A percentile compares a stretch with the other conserved stretches of the same genome.
phyloP scores from a whole-genome alignment of 139 green algal species.

The Microglena sp. region DNA sequence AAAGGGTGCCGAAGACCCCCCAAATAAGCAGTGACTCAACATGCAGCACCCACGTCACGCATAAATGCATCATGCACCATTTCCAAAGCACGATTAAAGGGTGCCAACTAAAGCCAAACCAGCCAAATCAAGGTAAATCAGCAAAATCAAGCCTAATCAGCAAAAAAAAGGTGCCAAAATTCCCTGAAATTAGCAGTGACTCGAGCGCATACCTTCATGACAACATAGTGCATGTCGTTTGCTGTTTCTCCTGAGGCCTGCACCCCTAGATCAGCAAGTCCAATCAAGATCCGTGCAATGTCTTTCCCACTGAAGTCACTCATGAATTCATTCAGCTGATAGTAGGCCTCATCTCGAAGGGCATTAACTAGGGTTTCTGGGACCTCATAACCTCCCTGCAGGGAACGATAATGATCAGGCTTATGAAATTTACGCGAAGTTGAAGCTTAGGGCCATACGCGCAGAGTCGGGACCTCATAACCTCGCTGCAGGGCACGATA shows the following conservation, averaged over 20 bases:
- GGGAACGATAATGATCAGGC: too few relatives aligned
- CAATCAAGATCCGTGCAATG: slow-evolving; percentile 26
- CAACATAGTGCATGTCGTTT: neutral
- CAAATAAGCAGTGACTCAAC: neutral
- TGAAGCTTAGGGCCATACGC: too few relatives aligned
- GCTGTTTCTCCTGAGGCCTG: too few relatives aligned
- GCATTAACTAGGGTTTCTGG: neutral
- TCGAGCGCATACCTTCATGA: slow-evolving; percentile 14
- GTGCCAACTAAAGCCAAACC: neutral
- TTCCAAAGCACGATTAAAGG: neutral
- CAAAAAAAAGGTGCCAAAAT: neutral
- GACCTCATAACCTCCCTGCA: too few relatives aligned
- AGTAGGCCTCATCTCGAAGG: slow-evolving; percentile 15
- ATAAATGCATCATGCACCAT: neutral
- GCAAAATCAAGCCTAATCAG: neutral
- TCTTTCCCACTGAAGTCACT: slow-evolving; percentile 32
- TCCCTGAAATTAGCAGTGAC: neutral
- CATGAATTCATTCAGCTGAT: slow-evolving; percentile 37
- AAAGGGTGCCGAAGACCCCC: too few relatives aligned
- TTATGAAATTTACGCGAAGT: too few relatives aligned
- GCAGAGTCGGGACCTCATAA: too few relatives aligned
- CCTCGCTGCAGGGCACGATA: too few relatives aligned
- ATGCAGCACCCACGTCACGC: neutral
- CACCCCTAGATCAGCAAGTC: slow-evolving; percentile 27
- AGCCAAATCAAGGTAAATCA: neutral